Percentiles rank a stretch among this genome's conserved stretches.
Conservation (phyloP, 306 rosid species). For the Albizia julibrissin region DNA sequence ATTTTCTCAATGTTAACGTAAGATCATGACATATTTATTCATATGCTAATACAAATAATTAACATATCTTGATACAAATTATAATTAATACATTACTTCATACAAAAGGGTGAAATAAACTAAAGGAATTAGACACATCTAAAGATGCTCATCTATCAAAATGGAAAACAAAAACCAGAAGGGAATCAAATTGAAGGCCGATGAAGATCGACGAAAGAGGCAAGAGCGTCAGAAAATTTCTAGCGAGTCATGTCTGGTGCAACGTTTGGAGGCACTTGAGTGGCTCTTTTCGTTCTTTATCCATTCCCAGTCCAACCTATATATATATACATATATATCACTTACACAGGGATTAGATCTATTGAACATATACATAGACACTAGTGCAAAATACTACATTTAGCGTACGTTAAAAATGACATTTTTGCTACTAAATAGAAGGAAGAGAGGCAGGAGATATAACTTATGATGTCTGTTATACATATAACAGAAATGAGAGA, state of each 20-base stretch:
- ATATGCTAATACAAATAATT: no score
- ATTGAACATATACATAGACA: no score
- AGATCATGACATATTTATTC: no score
- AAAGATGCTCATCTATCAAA: background rate
- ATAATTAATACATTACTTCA: background rate
- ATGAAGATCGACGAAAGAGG: no score
- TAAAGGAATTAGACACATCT: background rate
- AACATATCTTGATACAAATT: background rate
- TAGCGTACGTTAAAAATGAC: no score
- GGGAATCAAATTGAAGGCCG: no score
- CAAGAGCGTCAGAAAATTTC: background rate
- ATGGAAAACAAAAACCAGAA: background rate
- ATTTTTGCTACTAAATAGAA: no score
- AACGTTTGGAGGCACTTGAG: constrained; percentile 30
- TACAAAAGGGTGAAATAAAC: background rate
- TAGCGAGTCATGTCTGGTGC: constrained; percentile 38
- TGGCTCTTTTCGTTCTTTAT: constrained; percentile 8
- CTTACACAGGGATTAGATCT: background rate
- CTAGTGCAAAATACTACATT: no score
- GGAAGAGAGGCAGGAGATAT: no score
- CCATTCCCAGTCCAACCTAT: constrained; percentile 38
- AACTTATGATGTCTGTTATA: no score
- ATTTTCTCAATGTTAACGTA: no score
- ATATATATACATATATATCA: background rate
- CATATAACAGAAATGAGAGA: no score